These are phyloP conservation scores for Inosperma sp. DNA, from an alignment of 768 basidiomycete genomes.

Conservation along the genomic window DNA sequence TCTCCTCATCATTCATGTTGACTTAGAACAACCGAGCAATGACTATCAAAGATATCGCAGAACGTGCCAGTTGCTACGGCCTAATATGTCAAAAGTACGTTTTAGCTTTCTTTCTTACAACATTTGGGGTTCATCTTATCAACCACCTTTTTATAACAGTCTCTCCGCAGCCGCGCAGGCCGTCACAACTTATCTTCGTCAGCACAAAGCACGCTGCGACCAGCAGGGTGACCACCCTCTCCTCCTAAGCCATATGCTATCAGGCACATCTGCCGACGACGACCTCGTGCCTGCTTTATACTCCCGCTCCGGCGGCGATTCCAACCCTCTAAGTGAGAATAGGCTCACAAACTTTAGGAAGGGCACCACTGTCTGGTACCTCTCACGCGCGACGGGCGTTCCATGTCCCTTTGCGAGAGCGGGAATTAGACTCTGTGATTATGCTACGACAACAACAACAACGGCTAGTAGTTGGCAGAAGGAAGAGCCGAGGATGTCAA, in stretches of 20 bases:
- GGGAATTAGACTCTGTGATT: slow-evolving; percentile 69
- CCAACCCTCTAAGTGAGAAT: slow-evolving; percentile 38
- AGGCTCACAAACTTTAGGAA: slow-evolving; percentile 69
- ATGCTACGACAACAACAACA: slow-evolving; percentile 29
- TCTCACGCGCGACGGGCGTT: slow-evolving; percentile 68
- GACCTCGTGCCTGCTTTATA: slow-evolving; percentile 67
- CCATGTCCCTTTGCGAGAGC: slow-evolving; percentile 72
- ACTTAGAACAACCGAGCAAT: slow-evolving; percentile 72
- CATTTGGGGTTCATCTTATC: slow-evolving; percentile 2
- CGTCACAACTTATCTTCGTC: slow-evolving; percentile 77
- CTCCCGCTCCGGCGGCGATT: slow-evolving; percentile 67
- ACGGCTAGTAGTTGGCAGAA: background rate
- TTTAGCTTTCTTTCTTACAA: slow-evolving; percentile 8
- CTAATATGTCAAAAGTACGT: slow-evolving; percentile 71
- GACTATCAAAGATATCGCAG: slow-evolving; percentile 83
- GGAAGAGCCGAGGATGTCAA: slow-evolving; percentile 39
- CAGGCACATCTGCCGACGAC: slow-evolving; percentile 69
- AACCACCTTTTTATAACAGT: slow-evolving; percentile 33
- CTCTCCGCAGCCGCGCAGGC: slow-evolving; percentile 76
- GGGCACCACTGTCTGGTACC: slow-evolving; percentile 79
- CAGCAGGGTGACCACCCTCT: slow-evolving; percentile 68
- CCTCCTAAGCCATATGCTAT: slow-evolving; percentile 65
- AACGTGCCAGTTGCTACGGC: slow-evolving; percentile 60
- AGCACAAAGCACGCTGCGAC: slow-evolving; percentile 69
- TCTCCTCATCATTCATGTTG: slow-evolving; percentile 18